These are phyloP conservation scores for Cucurbita moschata DNA, from an alignment of 306 rosid genomes.

Conservation along the genomic window DNA sequence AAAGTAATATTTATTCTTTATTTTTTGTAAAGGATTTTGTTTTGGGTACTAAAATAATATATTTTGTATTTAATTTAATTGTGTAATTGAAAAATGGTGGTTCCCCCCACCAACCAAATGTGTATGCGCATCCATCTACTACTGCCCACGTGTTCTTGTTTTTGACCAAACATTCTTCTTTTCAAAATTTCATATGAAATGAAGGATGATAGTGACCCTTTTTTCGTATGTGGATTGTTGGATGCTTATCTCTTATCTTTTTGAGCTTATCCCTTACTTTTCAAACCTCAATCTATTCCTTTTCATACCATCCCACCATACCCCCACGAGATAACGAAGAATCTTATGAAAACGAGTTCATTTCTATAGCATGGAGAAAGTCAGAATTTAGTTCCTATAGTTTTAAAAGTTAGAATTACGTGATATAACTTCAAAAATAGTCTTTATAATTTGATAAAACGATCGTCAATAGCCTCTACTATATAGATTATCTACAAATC, in stretches of 20 bases:
- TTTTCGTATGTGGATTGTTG: neutral
- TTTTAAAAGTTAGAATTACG: too few species aligned
- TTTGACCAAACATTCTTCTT: neutral
- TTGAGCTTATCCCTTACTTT: neutral
- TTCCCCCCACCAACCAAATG: slow-evolving; percentile 4
- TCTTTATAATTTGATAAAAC: too few species aligned
- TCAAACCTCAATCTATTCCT: slow-evolving; percentile 6
- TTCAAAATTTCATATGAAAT: neutral
- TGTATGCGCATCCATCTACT: neutral
- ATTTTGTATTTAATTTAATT: too few species aligned
- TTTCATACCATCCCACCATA: slow-evolving; percentile 14
- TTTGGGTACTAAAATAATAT: too few species aligned
- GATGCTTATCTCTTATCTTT: slow-evolving; percentile 2
- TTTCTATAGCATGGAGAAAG: too few species aligned
- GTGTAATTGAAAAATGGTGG: neutral
- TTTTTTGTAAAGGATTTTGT: too few species aligned
- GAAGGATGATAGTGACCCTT: neutral
- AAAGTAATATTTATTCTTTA: too few species aligned
- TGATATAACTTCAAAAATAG: too few species aligned
- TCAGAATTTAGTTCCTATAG: too few species aligned
- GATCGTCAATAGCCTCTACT: too few species aligned
- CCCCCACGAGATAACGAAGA: slow-evolving; percentile 26
- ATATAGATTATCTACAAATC: too few species aligned
- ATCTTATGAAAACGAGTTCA: slow-evolving; percentile 21
- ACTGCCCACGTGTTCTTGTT: neutral